Evolutionary conservation across 2,329 filamentous ascomycete species (phyloP).

Genomic region (Whalleya microplaca): DNA sequence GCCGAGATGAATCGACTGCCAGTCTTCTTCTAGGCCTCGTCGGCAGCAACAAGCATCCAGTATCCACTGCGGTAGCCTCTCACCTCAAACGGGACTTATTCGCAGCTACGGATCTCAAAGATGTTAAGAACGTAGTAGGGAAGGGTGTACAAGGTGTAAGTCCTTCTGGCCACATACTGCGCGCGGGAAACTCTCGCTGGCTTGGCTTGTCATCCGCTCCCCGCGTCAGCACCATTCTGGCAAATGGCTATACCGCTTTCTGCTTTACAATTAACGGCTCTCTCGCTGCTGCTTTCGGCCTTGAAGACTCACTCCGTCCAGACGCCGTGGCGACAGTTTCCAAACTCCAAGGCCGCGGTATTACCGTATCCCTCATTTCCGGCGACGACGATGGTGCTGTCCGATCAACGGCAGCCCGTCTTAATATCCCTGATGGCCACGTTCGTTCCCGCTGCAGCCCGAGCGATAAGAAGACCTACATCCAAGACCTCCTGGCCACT

Average conservation of each 20-base stretch:
- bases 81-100: conserved; percentile 35
- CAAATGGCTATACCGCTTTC: conserved; percentile 47
- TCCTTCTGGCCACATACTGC: conserved; percentile 36
- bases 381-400: conserved; percentile 60
- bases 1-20: too few species aligned
- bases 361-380: conserved; percentile 47
- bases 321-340: conserved; percentile 45
- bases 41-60: conserved; percentile 56
- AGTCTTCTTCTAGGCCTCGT: conserved; percentile 38
- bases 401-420: conserved; percentile 40
- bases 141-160: conserved; percentile 48
- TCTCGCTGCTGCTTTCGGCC: conserved; percentile 45
- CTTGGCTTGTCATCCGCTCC: conserved; percentile 39
- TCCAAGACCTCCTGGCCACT: conserved; percentile 41
- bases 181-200: conserved; percentile 57
- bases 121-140: conserved; percentile 46
- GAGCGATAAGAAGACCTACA: conserved; percentile 50
- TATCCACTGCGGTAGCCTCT: conserved; percentile 46
- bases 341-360: conserved; percentile 46
- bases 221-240: conserved; percentile 40
- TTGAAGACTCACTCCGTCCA: conserved; percentile 50
- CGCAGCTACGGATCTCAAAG: conserved; percentile 27
- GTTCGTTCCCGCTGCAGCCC: conserved; percentile 49
- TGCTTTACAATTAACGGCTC: conserved; percentile 48
- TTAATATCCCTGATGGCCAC: conserved; percentile 44